Percentiles rank a stretch among this genome's conserved stretches.
Evolutionary conservation across 345 rosid species (phyloP).

Genomic region (Populus simonii): DNA sequence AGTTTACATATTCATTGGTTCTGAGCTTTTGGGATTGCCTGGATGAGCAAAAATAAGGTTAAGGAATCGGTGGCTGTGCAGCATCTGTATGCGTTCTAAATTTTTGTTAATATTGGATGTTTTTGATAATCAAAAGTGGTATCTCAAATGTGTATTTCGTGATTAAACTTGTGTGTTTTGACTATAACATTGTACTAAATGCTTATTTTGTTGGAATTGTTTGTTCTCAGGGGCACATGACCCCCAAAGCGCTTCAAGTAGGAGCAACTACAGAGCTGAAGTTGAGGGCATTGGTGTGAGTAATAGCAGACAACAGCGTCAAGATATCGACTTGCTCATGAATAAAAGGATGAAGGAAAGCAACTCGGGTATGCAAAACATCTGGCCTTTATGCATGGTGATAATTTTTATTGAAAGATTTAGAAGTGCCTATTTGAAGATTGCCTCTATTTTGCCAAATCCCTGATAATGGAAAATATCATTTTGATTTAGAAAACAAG

Average conservation of each 20-base stretch:
- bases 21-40: no score
- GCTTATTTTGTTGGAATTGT: neutral
- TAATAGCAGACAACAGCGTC: neutral
- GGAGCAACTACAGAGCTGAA: slow-evolving; percentile 11
- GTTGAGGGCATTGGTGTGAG: slow-evolving; percentile 6
- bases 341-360: slow-evolving; percentile 43
- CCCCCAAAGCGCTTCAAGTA: slow-evolving; percentile 11
- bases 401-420: neutral
- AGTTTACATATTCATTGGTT: no score
- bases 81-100: no score
- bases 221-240: slow-evolving; percentile 33
- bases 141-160: no score
- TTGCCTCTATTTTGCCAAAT: neutral
- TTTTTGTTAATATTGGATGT: no score
- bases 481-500: neutral
- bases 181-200: no score
- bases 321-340: slow-evolving; percentile 20
- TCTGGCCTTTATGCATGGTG: neutral
- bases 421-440: neutral
- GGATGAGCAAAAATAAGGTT: no score
- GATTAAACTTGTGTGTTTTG: no score
- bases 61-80: no score
- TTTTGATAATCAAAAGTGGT: no score
- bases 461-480: no score
- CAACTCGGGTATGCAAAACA: slow-evolving; percentile 32